Conservation (phyloP, 495 filamentous ascomycete species). For the Lasiosphaeriaceae sp. region DNA sequence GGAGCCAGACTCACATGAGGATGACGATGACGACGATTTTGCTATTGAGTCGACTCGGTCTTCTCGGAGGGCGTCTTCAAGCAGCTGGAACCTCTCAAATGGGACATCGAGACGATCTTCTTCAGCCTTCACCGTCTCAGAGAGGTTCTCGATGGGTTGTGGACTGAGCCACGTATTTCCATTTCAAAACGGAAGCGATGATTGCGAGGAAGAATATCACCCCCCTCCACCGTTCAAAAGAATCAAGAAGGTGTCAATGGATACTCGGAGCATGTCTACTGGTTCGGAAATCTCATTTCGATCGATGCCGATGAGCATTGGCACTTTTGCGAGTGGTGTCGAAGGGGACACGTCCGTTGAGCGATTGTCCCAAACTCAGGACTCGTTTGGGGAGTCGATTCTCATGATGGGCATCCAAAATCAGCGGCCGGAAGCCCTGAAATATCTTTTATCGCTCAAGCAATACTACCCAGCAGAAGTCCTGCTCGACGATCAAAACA, state of each 20-base stretch:
- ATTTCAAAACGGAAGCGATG: constrained; percentile 59
- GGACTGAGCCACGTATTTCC: constrained; percentile 86
- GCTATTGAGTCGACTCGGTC: constrained; percentile 31
- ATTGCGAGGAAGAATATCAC: constrained; percentile 22
- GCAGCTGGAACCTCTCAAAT: constrained; percentile 41
- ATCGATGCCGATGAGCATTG: constrained; percentile 71
- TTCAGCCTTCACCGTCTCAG: constrained; percentile 39
- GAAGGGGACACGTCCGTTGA: constrained; percentile 86
- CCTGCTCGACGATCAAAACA: constrained; percentile 78
- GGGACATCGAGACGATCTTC: constrained; percentile 43
- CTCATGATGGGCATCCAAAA: constrained; percentile 95
- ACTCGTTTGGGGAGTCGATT: constrained; percentile 77
- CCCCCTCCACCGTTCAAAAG: constrained; percentile 46
- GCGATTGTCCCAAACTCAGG: constrained; percentile 74
- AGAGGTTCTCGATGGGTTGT: constrained; percentile 50
- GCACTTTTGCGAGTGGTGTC: constrained; percentile 65
- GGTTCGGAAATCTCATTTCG: constrained; percentile 73
- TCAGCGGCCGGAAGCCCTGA: constrained; percentile 62
- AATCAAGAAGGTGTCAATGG: constrained; percentile 80
- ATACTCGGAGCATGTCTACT: constrained; percentile 81
- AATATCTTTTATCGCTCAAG: constrained; percentile 71
- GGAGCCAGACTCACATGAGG: constrained; percentile 52
- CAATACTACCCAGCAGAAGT: constrained; percentile 66
- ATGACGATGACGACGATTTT: constrained; percentile 34
- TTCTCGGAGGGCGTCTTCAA: constrained; percentile 36